Conservation (phyloP, 2,329 filamentous ascomycete genomes). For the Hypoxylon sp. region DNA sequence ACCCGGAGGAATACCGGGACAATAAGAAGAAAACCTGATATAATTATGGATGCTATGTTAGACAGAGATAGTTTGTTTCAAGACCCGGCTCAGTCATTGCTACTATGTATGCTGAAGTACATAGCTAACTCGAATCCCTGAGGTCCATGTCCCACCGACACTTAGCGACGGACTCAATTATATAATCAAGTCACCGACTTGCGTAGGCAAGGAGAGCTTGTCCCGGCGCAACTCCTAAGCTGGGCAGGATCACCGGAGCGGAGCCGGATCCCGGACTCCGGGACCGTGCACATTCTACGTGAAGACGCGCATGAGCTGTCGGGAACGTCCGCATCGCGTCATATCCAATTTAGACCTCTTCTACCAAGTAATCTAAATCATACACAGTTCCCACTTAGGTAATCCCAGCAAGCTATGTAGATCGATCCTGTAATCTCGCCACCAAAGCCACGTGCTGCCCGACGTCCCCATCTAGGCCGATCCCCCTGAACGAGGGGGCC, state of each 20-base stretch:
- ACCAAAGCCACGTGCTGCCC: slow-evolving; percentile 29
- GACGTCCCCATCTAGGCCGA: background rate
- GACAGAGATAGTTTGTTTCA: too few relatives aligned
- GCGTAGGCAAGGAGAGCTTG: background rate
- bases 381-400: background rate
- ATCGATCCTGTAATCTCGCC: slow-evolving; percentile 30
- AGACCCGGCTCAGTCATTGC: too few relatives aligned
- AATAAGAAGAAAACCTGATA: too few relatives aligned
- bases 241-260: background rate
- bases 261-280: background rate
- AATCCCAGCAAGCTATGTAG: too few relatives aligned
- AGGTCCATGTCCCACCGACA: too few relatives aligned
- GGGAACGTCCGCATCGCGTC: too few relatives aligned
- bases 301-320: background rate
- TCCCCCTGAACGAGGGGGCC: background rate
- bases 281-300: background rate
- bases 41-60: too few relatives aligned
- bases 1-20: too few relatives aligned
- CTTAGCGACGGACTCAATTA: too few relatives aligned
- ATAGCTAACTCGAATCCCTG: too few relatives aligned
- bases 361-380: slow-evolving; percentile 6
- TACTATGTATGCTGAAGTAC: too few relatives aligned
- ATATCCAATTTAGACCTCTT: background rate
- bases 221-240: background rate
- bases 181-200: too few relatives aligned